phyloP scores from a whole-genome alignment of 805 yeast genomes.

The Candida piceae region DNA sequence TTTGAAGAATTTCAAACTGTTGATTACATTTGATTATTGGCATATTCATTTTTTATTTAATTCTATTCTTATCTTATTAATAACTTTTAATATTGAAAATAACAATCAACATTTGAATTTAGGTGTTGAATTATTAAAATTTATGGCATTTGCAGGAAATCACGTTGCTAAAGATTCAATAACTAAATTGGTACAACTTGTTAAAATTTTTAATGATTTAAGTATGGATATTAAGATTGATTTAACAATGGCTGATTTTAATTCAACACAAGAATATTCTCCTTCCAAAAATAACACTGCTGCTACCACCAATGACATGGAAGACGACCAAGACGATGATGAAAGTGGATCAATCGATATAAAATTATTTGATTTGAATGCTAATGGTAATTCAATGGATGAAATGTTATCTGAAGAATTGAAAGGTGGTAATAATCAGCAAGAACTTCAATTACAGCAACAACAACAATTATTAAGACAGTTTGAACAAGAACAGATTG shows the following conservation, averaged over 20 bases:
- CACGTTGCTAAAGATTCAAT: constrained; percentile 25
- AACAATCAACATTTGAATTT: constrained; percentile 7
- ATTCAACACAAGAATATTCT: constrained; percentile 1
- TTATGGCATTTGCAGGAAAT: constrained; percentile 25
- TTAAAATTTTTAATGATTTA: constrained; percentile 18
- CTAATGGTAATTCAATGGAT: constrained; percentile 12
- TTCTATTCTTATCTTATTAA: constrained; percentile 27
- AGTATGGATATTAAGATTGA: constrained; percentile 14
- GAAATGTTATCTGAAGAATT: too few species aligned
- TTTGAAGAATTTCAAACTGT: constrained; percentile 24
- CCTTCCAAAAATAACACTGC: constrained; percentile 2
- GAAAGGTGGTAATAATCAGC: constrained; percentile 13
- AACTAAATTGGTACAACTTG: constrained; percentile 20
- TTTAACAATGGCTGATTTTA: constrained; percentile 11
- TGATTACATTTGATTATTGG: constrained; percentile 36
- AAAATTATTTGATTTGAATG: constrained; percentile 1
- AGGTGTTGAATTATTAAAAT: constrained; percentile 24
- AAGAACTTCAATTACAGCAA: constrained; percentile 14
- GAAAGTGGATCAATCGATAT: too few species aligned
- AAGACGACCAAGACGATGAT: not conserved
- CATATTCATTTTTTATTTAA: constrained; percentile 35
- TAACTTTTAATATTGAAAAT: constrained; percentile 14
- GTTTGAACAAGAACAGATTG: constrained; percentile 3
- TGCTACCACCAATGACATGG: not conserved
- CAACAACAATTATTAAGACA: constrained; percentile 9